phyloP scores from a whole-genome alignment of 768 basidiomycete species.

The Podaxis carcinomalis region DNA sequence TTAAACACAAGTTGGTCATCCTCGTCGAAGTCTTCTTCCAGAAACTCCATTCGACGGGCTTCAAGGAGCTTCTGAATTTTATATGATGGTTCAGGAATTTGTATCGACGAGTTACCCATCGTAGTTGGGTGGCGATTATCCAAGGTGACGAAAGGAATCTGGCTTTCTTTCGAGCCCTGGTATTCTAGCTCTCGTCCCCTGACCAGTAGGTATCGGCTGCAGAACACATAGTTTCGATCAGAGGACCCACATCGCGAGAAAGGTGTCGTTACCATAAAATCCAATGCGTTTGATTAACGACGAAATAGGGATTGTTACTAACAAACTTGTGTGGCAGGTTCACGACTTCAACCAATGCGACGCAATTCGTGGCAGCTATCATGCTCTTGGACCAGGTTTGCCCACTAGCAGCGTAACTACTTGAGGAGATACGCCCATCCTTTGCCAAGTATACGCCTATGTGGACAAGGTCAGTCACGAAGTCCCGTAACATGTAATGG shows the following conservation, averaged over 20 bases:
- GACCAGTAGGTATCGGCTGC: slow-evolving; percentile 62
- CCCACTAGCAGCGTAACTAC: slow-evolving; percentile 33
- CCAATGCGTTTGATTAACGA: slow-evolving; percentile 63
- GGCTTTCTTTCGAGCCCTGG: not conserved
- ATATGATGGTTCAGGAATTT: slow-evolving; percentile 55
- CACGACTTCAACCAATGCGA: slow-evolving; percentile 63
- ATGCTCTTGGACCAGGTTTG: slow-evolving; percentile 49
- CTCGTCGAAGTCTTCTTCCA: slow-evolving; percentile 42
- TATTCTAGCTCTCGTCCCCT: slow-evolving; percentile 22
- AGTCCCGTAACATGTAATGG: not conserved
- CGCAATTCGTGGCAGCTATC: slow-evolving; percentile 41
- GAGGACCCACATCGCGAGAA: not conserved
- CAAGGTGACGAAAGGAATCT: slow-evolving; percentile 39
- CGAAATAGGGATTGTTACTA: slow-evolving; percentile 47
- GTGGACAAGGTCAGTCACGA: slow-evolving; percentile 3
- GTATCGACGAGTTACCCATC: slow-evolving; percentile 31
- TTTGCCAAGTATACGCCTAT: slow-evolving; percentile 67
- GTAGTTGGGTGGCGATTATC: slow-evolving; percentile 45
- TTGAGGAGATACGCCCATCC: slow-evolving; percentile 47
- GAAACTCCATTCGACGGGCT: slow-evolving; percentile 32
- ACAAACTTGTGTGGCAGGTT: slow-evolving; percentile 56
- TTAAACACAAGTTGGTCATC: slow-evolving; percentile 47
- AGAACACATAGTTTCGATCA: not conserved
- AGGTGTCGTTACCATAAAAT: slow-evolving; percentile 52
- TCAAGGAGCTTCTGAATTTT: slow-evolving; percentile 46